Evolutionary conservation across 2,329 filamentous ascomycete genomes (phyloP).

Genomic region (Paecilomyces sp.): DNA sequence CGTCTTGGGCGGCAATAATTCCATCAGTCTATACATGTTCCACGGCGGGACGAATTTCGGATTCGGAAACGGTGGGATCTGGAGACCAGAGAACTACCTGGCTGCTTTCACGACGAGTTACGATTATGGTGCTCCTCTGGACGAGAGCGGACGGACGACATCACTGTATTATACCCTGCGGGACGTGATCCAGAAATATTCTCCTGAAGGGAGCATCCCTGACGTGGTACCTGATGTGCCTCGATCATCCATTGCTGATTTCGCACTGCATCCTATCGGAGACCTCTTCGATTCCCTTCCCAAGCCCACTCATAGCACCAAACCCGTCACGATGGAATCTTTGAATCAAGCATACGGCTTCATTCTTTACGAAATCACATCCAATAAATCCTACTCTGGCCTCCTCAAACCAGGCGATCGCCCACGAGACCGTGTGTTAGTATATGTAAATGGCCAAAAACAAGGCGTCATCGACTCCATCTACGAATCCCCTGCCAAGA

Average conservation of each 20-base stretch:
- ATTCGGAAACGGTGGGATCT: slow-evolving; percentile 41
- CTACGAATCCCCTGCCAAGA: slow-evolving; percentile 32
- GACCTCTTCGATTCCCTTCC: slow-evolving; percentile 1
- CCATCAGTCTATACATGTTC: slow-evolving; percentile 48
- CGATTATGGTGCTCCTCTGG: slow-evolving; percentile 45
- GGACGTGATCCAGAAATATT: slow-evolving; percentile 2
- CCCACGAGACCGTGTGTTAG: slow-evolving; percentile 40
- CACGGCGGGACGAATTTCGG: slow-evolving; percentile 48
- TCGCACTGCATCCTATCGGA: slow-evolving; percentile 1
- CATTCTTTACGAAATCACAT: slow-evolving; percentile 36
- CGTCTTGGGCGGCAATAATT: slow-evolving; percentile 32
- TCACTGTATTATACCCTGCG: slow-evolving; percentile 35
- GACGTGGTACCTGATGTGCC: background rate
- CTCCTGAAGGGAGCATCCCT: background rate
- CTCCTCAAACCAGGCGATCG: slow-evolving; percentile 35
- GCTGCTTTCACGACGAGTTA: slow-evolving; percentile 42
- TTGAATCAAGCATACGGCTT: slow-evolving; percentile 40
- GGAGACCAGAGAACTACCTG: slow-evolving; percentile 26
- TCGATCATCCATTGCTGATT: background rate
- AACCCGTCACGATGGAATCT: slow-evolving; percentile 40
- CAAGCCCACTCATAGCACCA: slow-evolving; percentile 11
- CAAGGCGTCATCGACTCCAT: slow-evolving; percentile 42
- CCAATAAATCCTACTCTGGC: slow-evolving; percentile 20
- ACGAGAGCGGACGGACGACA: slow-evolving; percentile 43
- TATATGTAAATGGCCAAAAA: slow-evolving; percentile 39